Evolutionary conservation across 306 rosid species (phyloP).

Genomic region (Quercus cerris): DNA sequence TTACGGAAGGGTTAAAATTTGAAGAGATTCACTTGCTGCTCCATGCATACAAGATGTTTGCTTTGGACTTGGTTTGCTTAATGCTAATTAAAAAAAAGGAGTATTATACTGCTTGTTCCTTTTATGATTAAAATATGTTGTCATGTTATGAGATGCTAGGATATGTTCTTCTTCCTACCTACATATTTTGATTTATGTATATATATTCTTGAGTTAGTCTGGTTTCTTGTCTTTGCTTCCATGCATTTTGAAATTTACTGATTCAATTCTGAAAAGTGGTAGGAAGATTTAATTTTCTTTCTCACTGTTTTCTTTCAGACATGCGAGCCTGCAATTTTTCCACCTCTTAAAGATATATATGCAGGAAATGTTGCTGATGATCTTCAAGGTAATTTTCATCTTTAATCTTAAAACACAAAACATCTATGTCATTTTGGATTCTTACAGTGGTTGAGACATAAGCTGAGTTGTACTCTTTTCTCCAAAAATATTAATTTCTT

Average conservation of each 20-base stretch:
- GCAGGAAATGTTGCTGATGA: conserved; percentile 65
- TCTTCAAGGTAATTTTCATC: conserved; percentile 66
- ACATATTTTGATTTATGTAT: background rate
- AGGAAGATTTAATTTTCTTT: conserved; percentile 2
- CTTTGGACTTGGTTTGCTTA: conserved; percentile 20
- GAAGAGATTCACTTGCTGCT: conserved; percentile 17
- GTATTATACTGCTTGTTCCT: background rate
- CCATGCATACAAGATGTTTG: conserved; percentile 5
- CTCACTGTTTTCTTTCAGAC: conserved; percentile 54
- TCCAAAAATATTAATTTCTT: too few relatives aligned
- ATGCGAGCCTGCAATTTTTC: conserved; percentile 79
- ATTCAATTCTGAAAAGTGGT: background rate
- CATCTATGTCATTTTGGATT: too few relatives aligned
- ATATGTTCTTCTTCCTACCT: background rate
- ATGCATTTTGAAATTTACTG: background rate
- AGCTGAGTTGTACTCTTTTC: too few relatives aligned
- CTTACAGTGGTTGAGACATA: too few relatives aligned
- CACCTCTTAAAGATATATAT: conserved; percentile 83
- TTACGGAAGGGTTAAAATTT: background rate
- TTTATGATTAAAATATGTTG: background rate
- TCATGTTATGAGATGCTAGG: background rate
- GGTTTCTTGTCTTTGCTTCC: background rate
- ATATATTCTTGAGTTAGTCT: background rate
- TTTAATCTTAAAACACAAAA: background rate
- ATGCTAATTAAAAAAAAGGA: background rate